Evolutionary conservation across 352 stramenopile genomes (phyloP), one percentile per base, ranked within the genome.

Genomic region (Pythium insidiosum): DNA sequence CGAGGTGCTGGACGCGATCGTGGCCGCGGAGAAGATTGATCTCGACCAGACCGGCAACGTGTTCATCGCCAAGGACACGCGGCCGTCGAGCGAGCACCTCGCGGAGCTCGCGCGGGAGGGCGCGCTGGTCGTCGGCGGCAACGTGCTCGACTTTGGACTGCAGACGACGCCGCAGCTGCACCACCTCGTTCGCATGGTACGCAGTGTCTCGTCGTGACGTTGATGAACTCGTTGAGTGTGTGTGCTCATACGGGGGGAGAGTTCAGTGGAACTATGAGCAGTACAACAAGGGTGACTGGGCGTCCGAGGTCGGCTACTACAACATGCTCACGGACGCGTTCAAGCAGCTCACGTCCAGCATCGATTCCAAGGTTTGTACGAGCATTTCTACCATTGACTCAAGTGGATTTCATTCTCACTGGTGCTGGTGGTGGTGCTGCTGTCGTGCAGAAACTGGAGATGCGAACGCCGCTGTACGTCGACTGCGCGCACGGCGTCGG

Each of bases 81-180:
- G 96, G 21, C 69, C 69, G 20, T 88, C 72, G 20, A 90, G 76
- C 38, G 80, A 91, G 28, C 66, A 77, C 38, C 72, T 99, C 38
- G 68, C 82, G 3, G 69, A 93, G 41, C 73, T 98, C 11, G 87
- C 80, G 10, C 82, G 88, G 10, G 74, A 91, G 50, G 91, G 91
- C 30, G 77, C 95, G 48, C 73, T 93, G 22, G 83, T 88, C 11
- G 78, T 96, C 10, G 81, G 84, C 25, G 88, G 84, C 46, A 86
- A 88, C 25, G 88, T 97, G 29, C 64, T 96, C 30, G 84, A 98
- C 77, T 93, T 98, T 68, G 96, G 95, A 4, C 64, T 98, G 33
- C 86, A 99, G 38, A 98, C 95, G 21, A 99, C 96, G 35, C 96
- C 96, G 19, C 87, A 97, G 71, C 66, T 99, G 22, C 96, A 99